These are phyloP conservation scores for Nakazawaea wyomingensis DNA, from an alignment of 805 yeast genomes.

Conservation along the genomic window DNA sequence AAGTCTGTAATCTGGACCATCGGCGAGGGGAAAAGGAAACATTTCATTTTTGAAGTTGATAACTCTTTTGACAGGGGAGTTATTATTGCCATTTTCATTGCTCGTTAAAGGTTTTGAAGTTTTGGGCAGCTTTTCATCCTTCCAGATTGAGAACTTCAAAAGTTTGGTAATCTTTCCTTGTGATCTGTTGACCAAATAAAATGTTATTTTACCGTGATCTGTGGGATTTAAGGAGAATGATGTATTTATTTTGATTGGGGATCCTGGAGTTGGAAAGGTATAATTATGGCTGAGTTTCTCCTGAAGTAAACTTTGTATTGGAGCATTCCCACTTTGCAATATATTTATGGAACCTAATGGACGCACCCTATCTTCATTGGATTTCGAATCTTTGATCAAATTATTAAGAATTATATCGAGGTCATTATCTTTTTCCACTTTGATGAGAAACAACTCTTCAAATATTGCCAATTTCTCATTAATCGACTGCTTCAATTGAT, in stretches of 20 bases:
- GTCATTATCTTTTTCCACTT: conserved; percentile 3
- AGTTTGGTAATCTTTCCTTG: not conserved
- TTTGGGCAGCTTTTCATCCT: not conserved
- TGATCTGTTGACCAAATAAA: not conserved
- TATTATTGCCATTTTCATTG: not conserved
- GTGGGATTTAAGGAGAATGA: not conserved
- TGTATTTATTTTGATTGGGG: not conserved
- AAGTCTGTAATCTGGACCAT: conserved; percentile 32
- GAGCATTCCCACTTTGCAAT: not conserved
- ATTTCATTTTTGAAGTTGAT: conserved; percentile 6
- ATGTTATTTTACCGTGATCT: conserved; percentile 4
- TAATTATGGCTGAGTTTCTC: not conserved
- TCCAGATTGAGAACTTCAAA: conserved; percentile 4
- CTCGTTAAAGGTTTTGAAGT: not conserved
- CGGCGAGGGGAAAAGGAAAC: conserved; percentile 26
- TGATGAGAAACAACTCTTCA: not conserved
- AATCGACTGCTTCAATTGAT: not conserved
- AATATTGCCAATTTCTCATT: not conserved
- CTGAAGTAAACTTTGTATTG: conserved; percentile 1
- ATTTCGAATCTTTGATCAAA: not conserved
- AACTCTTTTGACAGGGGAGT: not conserved
- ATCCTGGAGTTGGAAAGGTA: not conserved
- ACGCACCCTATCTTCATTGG: not conserved
- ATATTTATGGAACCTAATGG: not conserved
- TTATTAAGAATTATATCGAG: not conserved